Conservation (phyloP, 805 yeast genomes). For the Starmerella khaoyaiensis region DNA sequence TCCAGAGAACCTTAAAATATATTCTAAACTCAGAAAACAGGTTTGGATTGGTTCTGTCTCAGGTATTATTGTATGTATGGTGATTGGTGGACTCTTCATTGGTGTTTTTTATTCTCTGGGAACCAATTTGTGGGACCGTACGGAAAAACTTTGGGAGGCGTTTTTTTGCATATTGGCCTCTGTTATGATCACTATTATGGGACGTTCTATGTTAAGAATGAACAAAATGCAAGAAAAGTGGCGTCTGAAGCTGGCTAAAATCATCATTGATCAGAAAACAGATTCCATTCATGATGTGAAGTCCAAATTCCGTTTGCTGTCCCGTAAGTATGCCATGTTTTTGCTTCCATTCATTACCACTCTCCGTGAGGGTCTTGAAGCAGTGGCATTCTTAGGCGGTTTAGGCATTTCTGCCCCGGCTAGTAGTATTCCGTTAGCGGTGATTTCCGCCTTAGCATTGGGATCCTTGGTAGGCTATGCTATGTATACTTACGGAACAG, state of each 20-base stretch:
- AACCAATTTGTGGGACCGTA: conserved; percentile 70
- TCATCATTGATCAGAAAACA: conserved; percentile 23
- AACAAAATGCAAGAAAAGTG: conserved; percentile 76
- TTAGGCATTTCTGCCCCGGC: conserved; percentile 63
- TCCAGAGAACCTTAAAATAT: conserved; percentile 22
- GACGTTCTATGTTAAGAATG: conserved; percentile 64
- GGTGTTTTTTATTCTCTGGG: conserved; percentile 63
- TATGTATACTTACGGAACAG: conserved; percentile 60
- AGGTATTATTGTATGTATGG: conserved; percentile 56
- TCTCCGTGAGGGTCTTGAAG: conserved; percentile 80
- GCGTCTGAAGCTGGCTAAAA: conserved; percentile 44
- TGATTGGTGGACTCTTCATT: conserved; percentile 63
- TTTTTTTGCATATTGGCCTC: conserved; percentile 65
- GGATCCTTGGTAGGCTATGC: conserved; percentile 54
- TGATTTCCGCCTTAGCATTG: conserved; percentile 41
- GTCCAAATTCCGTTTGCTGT: conserved; percentile 8
- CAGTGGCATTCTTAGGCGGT: conserved; percentile 85
- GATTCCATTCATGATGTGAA: conserved; percentile 3
- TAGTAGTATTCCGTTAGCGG: conserved; percentile 51
- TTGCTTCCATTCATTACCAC: conserved; percentile 76
- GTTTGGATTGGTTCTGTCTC: conserved; percentile 70
- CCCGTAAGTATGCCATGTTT: conserved; percentile 51
- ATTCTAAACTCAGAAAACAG: conserved; percentile 44
- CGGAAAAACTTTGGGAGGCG: conserved; percentile 88
- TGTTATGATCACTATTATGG: conserved; percentile 73